A percentile compares a stretch with the other conserved stretches of the same genome.
These are phyloP conservation scores for Trichomonascus vanleenenianus DNA, from an alignment of 805 yeast species.

Conservation along the genomic window DNA sequence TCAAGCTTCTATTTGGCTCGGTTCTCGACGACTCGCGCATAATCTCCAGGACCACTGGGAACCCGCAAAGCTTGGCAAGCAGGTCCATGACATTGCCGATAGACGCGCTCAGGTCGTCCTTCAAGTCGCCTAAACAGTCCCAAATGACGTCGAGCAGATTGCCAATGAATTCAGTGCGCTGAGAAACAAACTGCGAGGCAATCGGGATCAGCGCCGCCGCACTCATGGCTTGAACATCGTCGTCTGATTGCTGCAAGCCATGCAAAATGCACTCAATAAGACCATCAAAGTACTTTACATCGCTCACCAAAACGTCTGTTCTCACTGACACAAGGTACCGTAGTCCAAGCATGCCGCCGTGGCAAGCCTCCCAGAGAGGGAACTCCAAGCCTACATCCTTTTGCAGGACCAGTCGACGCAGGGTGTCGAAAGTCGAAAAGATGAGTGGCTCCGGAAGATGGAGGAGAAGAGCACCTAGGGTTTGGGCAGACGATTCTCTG, in stretches of 20 bases:
- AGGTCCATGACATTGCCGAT: slow-evolving; percentile 95
- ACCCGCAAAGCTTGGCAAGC: slow-evolving; percentile 78
- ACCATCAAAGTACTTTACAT: slow-evolving; percentile 52
- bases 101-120: slow-evolving; percentile 90
- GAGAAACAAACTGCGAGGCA: slow-evolving; percentile 73
- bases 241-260: slow-evolving; percentile 74
- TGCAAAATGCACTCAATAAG: slow-evolving; percentile 81
- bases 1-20: slow-evolving; percentile 50
- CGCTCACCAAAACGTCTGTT: slow-evolving; percentile 60
- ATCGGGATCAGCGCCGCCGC: slow-evolving; percentile 91
- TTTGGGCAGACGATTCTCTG: slow-evolving; percentile 92
- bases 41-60: slow-evolving; percentile 63
- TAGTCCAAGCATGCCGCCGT: slow-evolving; percentile 93
- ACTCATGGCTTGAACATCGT: slow-evolving; percentile 95
- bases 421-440: slow-evolving; percentile 52
- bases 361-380: slow-evolving; percentile 94
- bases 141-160: slow-evolving; percentile 64
- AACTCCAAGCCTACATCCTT: slow-evolving; percentile 35
- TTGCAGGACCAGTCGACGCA: slow-evolving; percentile 67
- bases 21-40: slow-evolving; percentile 54
- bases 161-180: slow-evolving; percentile 42
- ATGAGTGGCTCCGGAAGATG: slow-evolving; percentile 59
- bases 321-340: slow-evolving; percentile 87
- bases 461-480: slow-evolving; percentile 79
- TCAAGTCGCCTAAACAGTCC: slow-evolving; percentile 75